phyloP scores from a whole-genome alignment of 169 alveolate species.

The Perkinsus marinus region DNA sequence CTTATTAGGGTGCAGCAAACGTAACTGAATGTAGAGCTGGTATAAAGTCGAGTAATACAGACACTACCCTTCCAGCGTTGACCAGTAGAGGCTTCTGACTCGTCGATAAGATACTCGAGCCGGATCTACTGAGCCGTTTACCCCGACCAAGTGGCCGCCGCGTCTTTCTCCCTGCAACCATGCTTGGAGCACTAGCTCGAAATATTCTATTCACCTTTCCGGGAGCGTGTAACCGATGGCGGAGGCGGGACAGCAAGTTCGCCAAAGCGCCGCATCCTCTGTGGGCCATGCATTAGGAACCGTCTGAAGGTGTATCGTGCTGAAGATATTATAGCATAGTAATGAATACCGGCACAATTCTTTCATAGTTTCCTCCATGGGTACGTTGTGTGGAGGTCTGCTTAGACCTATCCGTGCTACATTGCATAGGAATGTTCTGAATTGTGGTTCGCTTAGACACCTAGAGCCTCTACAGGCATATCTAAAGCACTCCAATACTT shows the following conservation, averaged over 20 bases:
- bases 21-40: background rate
- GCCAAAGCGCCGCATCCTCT: background rate
- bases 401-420: background rate
- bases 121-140: background rate
- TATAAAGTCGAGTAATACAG: background rate
- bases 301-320: background rate
- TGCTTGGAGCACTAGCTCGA: background rate
- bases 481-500: background rate
- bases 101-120: background rate
- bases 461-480: background rate
- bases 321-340: background rate
- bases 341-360: background rate
- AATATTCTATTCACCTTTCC: background rate
- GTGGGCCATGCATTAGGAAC: background rate
- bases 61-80: background rate
- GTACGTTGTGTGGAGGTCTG: background rate
- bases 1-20: background rate
- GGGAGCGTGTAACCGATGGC: background rate
- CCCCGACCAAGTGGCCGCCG: background rate
- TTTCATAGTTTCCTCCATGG: background rate
- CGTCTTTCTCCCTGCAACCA: background rate
- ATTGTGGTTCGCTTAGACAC: background rate
- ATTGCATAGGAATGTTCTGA: background rate
- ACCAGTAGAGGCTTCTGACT: background rate
- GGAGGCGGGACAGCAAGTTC: background rate